Percentiles rank a stretch among this genome's conserved stretches.
Conservation (phyloP, 2,329 filamentous ascomycete genomes). For the Hypoxylon sp. region DNA sequence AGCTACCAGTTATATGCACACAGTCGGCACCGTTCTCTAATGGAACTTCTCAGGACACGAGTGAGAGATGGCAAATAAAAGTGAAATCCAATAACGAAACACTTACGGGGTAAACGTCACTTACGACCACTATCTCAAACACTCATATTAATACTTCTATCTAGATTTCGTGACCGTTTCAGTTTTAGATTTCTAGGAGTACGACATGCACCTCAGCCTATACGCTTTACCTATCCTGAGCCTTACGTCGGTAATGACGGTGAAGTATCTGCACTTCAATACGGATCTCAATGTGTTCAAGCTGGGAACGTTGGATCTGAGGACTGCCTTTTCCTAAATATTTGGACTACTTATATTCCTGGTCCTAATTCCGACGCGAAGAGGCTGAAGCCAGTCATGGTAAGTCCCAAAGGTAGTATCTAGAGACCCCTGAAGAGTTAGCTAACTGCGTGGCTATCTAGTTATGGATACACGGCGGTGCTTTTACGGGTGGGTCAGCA, state of each 20-base stretch:
- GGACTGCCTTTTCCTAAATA: slow-evolving; percentile 65
- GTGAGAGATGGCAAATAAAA: slow-evolving; percentile 56
- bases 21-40: slow-evolving; percentile 62
- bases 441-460: slow-evolving; percentile 12
- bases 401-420: slow-evolving; percentile 13
- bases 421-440: neutral
- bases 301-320: slow-evolving; percentile 56
- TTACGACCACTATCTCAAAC: neutral
- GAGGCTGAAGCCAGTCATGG: slow-evolving; percentile 56
- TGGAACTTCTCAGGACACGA: slow-evolving; percentile 52
- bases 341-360: slow-evolving; percentile 61
- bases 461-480: slow-evolving; percentile 66
- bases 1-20: slow-evolving; percentile 59
- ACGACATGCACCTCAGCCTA: slow-evolving; percentile 62
- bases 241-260: slow-evolving; percentile 56
- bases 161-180: slow-evolving; percentile 49
- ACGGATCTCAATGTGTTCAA: slow-evolving; percentile 60
- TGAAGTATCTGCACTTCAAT: slow-evolving; percentile 55
- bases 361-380: slow-evolving; percentile 45
- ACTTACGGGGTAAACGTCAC: slow-evolving; percentile 53
- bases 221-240: slow-evolving; percentile 62
- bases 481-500: slow-evolving; percentile 65
- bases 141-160: slow-evolving; percentile 6
- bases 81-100: slow-evolving; percentile 59
- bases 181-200: slow-evolving; percentile 67